Evolutionary conservation across 169 alveolate genomes (phyloP).

Genomic region (Babesia ovis): DNA sequence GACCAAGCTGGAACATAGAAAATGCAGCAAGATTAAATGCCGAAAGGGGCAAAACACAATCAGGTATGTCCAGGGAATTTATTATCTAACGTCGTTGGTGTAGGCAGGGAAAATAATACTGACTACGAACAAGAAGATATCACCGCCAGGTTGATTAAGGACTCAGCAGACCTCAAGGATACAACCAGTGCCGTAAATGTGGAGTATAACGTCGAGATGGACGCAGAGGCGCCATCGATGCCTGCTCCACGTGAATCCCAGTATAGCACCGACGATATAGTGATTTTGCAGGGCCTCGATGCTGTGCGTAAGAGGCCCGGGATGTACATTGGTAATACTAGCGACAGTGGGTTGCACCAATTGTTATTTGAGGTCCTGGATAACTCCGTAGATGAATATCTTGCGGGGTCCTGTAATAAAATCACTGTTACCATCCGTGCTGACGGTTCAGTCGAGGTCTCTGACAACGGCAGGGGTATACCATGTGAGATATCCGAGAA

Average conservation of each 20-base stretch:
- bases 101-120: too few species aligned
- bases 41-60: too few species aligned
- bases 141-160: too few species aligned
- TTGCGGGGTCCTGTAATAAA: slow-evolving; percentile 73
- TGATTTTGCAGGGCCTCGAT: slow-evolving; percentile 81
- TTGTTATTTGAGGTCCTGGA: slow-evolving; percentile 80
- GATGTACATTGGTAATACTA: slow-evolving; percentile 84
- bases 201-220: not conserved
- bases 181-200: not conserved
- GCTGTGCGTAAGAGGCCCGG: slow-evolving; percentile 86
- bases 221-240: slow-evolving; percentile 1
- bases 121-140: too few species aligned
- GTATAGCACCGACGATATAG: slow-evolving; percentile 76
- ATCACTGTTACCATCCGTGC: slow-evolving; percentile 69
- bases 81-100: too few species aligned
- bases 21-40: too few species aligned
- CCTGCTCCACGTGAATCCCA: slow-evolving; percentile 3
- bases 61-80: too few species aligned
- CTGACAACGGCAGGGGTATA: slow-evolving; percentile 82
- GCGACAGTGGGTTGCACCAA: slow-evolving; percentile 79
- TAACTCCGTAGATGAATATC: slow-evolving; percentile 82
- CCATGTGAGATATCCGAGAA: slow-evolving; percentile 78
- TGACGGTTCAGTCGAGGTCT: slow-evolving; percentile 72
- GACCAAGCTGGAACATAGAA: too few species aligned
- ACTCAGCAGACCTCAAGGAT: too few species aligned